Conservation (phyloP, 768 basidiomycete genomes). For the Tricholomella constricta region DNA sequence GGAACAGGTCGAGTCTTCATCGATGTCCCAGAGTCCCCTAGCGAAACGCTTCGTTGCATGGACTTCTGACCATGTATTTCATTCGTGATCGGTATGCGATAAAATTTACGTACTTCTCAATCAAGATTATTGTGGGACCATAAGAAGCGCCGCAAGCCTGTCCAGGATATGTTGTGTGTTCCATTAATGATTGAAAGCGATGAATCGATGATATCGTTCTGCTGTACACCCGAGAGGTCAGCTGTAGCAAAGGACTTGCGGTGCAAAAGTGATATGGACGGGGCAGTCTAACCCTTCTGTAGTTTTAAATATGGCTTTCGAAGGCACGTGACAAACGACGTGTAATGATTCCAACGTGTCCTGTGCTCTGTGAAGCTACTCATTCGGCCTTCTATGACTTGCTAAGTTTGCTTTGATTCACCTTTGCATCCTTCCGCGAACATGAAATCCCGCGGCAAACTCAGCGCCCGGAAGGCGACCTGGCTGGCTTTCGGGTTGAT, state of each 20-base stretch:
- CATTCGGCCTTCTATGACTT: conserved; percentile 11
- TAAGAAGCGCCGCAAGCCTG: too few relatives aligned
- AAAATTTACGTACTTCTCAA: not conserved
- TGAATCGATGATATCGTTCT: too few relatives aligned
- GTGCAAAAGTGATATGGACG: too few relatives aligned
- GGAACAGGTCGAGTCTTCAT: conserved; percentile 6
- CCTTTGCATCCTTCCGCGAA: not conserved
- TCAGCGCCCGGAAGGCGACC: conserved; percentile 45
- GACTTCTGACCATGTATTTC: not conserved
- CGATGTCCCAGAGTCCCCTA: not conserved
- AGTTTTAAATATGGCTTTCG: too few relatives aligned
- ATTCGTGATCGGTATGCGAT: not conserved
- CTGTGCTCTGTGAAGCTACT: not conserved
- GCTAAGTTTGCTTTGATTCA: conserved; percentile 4
- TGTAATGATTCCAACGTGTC: conserved; percentile 12
- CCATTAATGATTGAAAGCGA: too few relatives aligned
- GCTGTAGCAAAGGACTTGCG: too few relatives aligned
- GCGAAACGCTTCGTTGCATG: conserved; percentile 9
- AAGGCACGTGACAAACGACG: conserved; percentile 26
- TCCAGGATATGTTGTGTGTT: too few relatives aligned
- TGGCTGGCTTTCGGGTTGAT: conserved; percentile 66
- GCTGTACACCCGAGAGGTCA: too few relatives aligned
- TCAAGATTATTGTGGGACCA: too few relatives aligned
- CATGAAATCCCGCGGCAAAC: conserved; percentile 30
- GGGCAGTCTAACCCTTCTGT: too few relatives aligned